phyloP scores from a whole-genome alignment of 768 basidiomycete species.

The Amanita jacksonii region DNA sequence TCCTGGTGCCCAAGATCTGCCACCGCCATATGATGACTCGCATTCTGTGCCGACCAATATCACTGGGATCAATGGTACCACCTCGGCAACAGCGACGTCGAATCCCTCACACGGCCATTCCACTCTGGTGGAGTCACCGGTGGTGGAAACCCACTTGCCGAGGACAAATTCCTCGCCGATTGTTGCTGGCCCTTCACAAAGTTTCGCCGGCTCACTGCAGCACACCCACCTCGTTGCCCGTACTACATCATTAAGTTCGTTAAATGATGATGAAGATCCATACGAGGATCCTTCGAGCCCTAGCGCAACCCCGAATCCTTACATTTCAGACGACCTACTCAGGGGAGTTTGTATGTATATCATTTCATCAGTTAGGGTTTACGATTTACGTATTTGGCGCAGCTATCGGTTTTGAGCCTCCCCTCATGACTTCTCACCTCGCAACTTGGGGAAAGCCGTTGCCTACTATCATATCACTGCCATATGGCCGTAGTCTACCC shows the following conservation, averaged over 20 bases:
- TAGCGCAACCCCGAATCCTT: constrained; percentile 22
- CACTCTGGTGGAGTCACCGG: too few species aligned
- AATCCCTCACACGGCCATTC: neutral
- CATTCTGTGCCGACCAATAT: neutral
- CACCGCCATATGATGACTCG: constrained; percentile 4
- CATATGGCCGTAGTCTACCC: constrained; percentile 56
- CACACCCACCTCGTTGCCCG: neutral
- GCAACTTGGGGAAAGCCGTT: constrained; percentile 42
- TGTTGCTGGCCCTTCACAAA: neutral
- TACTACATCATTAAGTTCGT: neutral
- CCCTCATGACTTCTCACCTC: constrained; percentile 40
- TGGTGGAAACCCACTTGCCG: too few species aligned
- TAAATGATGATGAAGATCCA: neutral
- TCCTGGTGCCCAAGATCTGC: neutral
- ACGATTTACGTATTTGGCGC: constrained; percentile 8
- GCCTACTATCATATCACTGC: constrained; percentile 68
- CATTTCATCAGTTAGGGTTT: neutral
- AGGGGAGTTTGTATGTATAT: constrained; percentile 51
- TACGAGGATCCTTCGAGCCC: neutral
- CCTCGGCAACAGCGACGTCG: neutral
- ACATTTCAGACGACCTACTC: constrained; percentile 48
- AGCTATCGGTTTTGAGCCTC: constrained; percentile 64
- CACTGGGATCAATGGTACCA: neutral
- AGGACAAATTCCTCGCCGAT: neutral
- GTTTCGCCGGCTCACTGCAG: neutral